Evolutionary conservation across 495 filamentous ascomycete genomes (phyloP).

Genomic region (Penicillium daleae): DNA sequence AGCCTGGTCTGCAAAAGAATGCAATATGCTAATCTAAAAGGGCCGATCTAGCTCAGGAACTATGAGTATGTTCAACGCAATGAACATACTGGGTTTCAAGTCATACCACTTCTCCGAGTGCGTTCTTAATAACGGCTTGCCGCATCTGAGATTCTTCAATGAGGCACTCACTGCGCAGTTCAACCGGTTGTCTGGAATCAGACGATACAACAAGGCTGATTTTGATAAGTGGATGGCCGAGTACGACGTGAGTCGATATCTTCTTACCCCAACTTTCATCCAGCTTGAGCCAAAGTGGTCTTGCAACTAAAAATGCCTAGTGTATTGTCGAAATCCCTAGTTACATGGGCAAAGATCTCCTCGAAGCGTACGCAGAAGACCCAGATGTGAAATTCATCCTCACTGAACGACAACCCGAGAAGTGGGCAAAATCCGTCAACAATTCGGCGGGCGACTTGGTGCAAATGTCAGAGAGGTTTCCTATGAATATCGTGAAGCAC

Average conservation of each 20-base stretch:
- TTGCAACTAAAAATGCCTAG: constrained; percentile 4
- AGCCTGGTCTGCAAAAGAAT: too few species aligned
- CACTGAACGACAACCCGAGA: constrained; percentile 28
- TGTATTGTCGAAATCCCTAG: constrained; percentile 29
- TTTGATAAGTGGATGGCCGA: constrained; percentile 28
- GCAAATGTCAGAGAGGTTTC: constrained; percentile 13
- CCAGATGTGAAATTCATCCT: constrained; percentile 37
- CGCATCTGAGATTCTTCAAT: constrained; percentile 25
- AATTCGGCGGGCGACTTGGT: constrained; percentile 20
- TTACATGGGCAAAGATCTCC: constrained; percentile 18
- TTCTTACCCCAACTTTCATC: background rate
- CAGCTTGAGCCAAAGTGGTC: background rate
- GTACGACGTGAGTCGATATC: constrained; percentile 24
- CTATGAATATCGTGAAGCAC: constrained; percentile 28
- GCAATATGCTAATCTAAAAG: background rate
- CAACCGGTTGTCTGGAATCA: constrained; percentile 24
- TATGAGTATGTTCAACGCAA: constrained; percentile 25
- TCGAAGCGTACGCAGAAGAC: constrained; percentile 25
- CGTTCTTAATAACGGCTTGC: background rate
- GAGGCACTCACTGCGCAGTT: constrained; percentile 22
- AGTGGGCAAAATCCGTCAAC: constrained; percentile 31
- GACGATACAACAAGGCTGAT: constrained; percentile 19
- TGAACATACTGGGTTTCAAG: constrained; percentile 29
- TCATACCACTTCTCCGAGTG: constrained; percentile 31
- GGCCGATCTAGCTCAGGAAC: constrained; percentile 25